A percentile compares a stretch with the other conserved stretches of the same genome.
phyloP scores from a whole-genome alignment of 768 basidiomycete species.

The Leccinum incarnatum region DNA sequence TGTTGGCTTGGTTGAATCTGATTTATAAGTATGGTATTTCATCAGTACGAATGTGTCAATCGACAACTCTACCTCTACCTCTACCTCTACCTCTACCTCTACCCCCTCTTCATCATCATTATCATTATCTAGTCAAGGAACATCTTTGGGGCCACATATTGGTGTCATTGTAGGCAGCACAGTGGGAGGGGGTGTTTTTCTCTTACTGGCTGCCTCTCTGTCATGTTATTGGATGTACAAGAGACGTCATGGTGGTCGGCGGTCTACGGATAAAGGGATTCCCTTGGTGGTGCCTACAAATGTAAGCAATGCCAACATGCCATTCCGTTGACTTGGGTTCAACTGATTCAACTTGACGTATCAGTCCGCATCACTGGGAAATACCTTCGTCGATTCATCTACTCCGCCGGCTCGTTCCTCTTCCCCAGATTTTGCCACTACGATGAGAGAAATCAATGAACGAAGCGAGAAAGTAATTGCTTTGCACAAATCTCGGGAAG shows the following conservation, averaged over 20 bases:
- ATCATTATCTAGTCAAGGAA: background rate
- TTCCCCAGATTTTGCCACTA: background rate
- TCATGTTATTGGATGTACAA: background rate
- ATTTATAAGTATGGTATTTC: background rate
- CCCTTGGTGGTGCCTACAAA: background rate
- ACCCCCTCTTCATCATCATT: background rate
- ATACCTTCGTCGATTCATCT: background rate
- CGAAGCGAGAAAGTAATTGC: background rate
- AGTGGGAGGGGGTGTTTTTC: background rate
- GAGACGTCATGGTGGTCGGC: background rate
- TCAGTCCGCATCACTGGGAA: background rate
- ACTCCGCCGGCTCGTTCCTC: background rate
- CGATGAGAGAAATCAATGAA: background rate
- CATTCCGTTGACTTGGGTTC: background rate
- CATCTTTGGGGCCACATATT: background rate
- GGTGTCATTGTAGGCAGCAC: constrained; percentile 5
- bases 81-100: background rate
- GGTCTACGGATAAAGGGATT: background rate
- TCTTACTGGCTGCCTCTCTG: background rate
- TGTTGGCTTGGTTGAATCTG: background rate
- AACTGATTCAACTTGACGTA: background rate
- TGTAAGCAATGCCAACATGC: background rate
- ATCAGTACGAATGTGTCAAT: constrained; percentile 2
- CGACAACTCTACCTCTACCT: background rate
- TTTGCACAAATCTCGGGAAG: too few relatives aligned